Base-by-base conservation (phyloP, 1,139 yeast genomes). In the Taphrina deformans region DNA sequence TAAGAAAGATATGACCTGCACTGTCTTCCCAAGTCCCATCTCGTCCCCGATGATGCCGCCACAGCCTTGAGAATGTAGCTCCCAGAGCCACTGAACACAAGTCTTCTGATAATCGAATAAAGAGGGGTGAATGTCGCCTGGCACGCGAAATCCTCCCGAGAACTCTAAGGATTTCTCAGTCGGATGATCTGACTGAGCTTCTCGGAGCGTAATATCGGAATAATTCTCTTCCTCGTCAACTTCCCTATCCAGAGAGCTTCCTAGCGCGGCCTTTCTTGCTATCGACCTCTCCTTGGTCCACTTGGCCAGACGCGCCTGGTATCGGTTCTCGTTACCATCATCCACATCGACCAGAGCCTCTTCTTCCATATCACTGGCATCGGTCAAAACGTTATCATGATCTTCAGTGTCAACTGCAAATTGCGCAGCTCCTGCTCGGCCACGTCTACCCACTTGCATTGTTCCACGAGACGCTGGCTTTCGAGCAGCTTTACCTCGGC, bases 41-140 rank as follows among this genome's bases (percentile, higher is more conserved):
- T 93, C 99, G 75, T 93, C 99, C 35, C 98, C 97, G 56, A 93
- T 82, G 10, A 93, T 93, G 0, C 99, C 99, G 1, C 99, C 99
- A 1, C 93, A 86, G 65, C 85, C 85, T 73, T 92, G 98, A 21
- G 85, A 81, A 72, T 89, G 87, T 21, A 93, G 79, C 72, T 93
- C 99, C 79, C 85, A 84, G 1, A 84, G 77, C 88, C 88, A 85
- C 67, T 84, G 78, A 1, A 79, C 90, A 68, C 98, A 91, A 0
- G 99, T 93, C 72, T 89, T 89, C 72, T 93, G 99, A 73, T 93
- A 95, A 70, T 90, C 96, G 74, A 93, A 93, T 14, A 93, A 78
- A 7, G 92, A 82, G 0, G 96, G 87, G 73, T 87, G 89, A 0
- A 93, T 85, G 71, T 93, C 98, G 1, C 98, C 98, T 0, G 99